Evolutionary conservation across 2,329 filamentous ascomycete species (phyloP).

Genomic region (Colletotrichum sojae): DNA sequence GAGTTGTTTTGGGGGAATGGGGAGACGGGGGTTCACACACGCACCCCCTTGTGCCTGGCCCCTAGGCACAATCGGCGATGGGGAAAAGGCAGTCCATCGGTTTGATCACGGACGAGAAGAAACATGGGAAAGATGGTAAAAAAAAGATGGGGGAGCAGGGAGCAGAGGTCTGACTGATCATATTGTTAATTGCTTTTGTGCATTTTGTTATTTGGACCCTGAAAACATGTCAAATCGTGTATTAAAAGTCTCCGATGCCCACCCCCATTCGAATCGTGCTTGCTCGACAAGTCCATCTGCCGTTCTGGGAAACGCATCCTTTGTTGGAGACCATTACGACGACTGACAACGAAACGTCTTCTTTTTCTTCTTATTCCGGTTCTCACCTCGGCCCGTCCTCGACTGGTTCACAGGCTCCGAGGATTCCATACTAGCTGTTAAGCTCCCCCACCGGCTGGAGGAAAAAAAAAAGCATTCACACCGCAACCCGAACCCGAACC

Average conservation of each 20-base stretch:
- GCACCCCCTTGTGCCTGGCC: background rate
- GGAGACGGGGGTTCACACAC: no score
- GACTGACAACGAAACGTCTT: constrained; percentile 4
- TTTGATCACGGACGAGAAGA: background rate
- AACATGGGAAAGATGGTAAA: constrained; percentile 6
- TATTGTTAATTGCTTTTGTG: background rate
- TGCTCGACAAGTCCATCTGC: constrained; percentile 2
- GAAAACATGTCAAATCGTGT: constrained; percentile 20
- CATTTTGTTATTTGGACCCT: constrained; percentile 29
- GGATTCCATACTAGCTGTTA: constrained; percentile 6
- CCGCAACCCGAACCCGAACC: background rate
- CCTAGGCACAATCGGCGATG: background rate
- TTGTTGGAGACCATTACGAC: background rate
- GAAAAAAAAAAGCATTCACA: background rate
- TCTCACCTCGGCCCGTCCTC: background rate
- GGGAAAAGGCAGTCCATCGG: background rate
- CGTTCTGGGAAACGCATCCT: constrained; percentile 14
- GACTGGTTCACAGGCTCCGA: constrained; percentile 25
- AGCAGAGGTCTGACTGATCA: constrained; percentile 25
- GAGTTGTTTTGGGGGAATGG: no score
- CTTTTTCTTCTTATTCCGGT: constrained; percentile 1
- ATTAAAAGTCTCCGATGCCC: constrained; percentile 29
- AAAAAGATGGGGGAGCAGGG: background rate
- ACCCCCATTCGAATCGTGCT: background rate
- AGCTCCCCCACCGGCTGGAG: constrained; percentile 25